Evolutionary conservation across 192 early-diverging fungal species (phyloP), one percentile per base, ranked within the genome.

Genomic region (Entophlyctis helioformis): DNA sequence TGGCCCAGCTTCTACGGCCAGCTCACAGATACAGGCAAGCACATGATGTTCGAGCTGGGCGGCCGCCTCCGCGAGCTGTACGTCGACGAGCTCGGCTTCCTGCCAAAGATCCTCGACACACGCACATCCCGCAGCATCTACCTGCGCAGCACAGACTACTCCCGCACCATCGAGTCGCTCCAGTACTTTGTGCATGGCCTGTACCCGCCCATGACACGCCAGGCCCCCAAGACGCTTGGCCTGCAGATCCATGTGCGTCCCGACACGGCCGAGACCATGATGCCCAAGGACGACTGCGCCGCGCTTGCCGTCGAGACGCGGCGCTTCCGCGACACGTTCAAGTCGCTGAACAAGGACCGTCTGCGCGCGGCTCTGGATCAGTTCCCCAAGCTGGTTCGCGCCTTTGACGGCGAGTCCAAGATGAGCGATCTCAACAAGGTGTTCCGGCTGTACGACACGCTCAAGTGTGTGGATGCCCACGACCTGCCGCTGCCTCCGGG

Each of bases 91-190:
- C 59, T 75, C 21, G 29, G 32, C 8, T 35, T 60, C 0, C 35
- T 51, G 6, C 19, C 44, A 3, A 40, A 41, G 15, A 41, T 57
- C 19, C 18, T 12, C 25, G 52, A 66, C 41, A 35, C 57, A 5
- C 10, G 13, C 7, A 45, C 44, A 9, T 8, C 16, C 7, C 21
- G 38, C 22, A 57, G 59, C 23, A 41, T 82, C 23, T 76, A 74
- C 42, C 60, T 81, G 44, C 69, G 76, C 27, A 62, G 63, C 21
- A 71, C 80, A 15, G 69, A 64, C 29, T 82, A 71, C 53, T 54
- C 71, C 1, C 67, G 82, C 29, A 68, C 82, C 2, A 59, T 85
- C 41, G 82, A 82, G 54, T 75, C 69, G n/a, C 60, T 85, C 27
- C 77, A 82, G 48, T 73, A 74, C 46, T 48, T 74, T 3, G 39